Base-by-base conservation (phyloP, 1,284 basidiomycete species). In the Boletellus deceptivus region DNA sequence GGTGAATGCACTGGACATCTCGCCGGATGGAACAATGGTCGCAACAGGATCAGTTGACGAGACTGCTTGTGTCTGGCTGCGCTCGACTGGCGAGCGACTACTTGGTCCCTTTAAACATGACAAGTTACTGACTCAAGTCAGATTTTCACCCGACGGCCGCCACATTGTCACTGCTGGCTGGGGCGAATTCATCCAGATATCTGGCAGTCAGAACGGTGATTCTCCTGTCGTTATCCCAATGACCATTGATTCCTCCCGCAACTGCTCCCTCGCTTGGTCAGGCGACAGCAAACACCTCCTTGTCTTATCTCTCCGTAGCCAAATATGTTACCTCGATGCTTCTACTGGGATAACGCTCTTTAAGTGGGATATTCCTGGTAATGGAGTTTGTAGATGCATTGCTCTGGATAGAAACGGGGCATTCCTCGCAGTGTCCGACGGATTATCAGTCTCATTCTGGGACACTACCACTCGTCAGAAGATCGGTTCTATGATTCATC, bases 381-480 rank as follows among this genome's bases (percentile, higher is more conserved):
- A 5, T 18, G 18, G 14, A 7, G 11, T 39, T 0, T n/a, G 25
- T 5, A 22, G 37, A 20, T 58, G 55, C 25, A 56, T 59, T 0
- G 17, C 37, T 13, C 24, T 60, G 8, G 24, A 47, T 3, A 38
- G 27, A 6, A 39, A 60, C 13, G 46, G 25, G 1, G 6, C 17
- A 34, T 48, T 45, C 16, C 38, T 59, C 20, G 55, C 47, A 8
- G 55, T 37, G 10, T 24, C 47, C 5, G 22, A 22, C 22, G 36
- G 8, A 37, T 48, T 45, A 1, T 48, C 37, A 1, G 43, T 58
- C n/a, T 60, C 58, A 0, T 48, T 58, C 3, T 58, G 58, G 58
- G 48, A 60, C 10, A 44, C 48, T 20, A 6, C n/a, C 0, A 50
- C 57, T 0, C 33, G 38, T 22, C 27, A 40, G n/a, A 31, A 36